These are phyloP conservation scores for Cryptococcus depauperatus DNA, from an alignment of 1,284 basidiomycete genomes.

Conservation along the genomic window DNA sequence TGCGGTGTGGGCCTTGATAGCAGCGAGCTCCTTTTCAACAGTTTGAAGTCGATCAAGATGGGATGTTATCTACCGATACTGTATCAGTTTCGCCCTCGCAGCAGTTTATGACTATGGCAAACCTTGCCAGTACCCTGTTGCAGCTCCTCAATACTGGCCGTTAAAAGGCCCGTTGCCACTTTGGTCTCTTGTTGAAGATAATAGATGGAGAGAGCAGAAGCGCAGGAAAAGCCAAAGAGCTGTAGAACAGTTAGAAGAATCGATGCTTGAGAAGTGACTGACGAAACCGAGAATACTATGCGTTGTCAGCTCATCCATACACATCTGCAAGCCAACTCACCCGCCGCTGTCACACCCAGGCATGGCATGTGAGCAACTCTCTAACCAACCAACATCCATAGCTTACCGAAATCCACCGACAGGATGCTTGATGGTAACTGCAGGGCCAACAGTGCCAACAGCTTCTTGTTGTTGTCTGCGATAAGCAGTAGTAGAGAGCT, in stretches of 20 bases:
- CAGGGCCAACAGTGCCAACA: conserved; percentile 33
- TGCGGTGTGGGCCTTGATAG: conserved; percentile 57
- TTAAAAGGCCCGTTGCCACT: conserved; percentile 68
- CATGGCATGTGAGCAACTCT: background rate
- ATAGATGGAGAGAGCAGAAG: conserved; percentile 70
- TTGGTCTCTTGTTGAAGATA: conserved; percentile 85
- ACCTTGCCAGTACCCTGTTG: conserved; percentile 76
- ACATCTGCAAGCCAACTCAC: conserved; percentile 9
- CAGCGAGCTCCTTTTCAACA: conserved; percentile 79
- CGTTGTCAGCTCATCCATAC: background rate
- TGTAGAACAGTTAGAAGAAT: conserved; percentile 4
- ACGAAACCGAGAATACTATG: conserved; percentile 76
- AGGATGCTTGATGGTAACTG: conserved; percentile 57
- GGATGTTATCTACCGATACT: conserved; percentile 58
- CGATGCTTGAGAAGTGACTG: conserved; percentile 11
- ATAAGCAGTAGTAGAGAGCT: conserved; percentile 44
- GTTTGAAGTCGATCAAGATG: conserved; percentile 77
- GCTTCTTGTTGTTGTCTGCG: conserved; percentile 48
- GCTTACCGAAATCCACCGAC: conserved; percentile 62
- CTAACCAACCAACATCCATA: background rate
- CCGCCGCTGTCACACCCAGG: conserved; percentile 9
- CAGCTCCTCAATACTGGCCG: conserved; percentile 78
- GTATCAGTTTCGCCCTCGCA: too few relatives aligned
- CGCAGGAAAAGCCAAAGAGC: conserved; percentile 69
- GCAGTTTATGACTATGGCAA: too few relatives aligned